Evolutionary conservation across 176 grass and related monocot genomes (phyloP).

Genomic region (Saccharum officinarum): DNA sequence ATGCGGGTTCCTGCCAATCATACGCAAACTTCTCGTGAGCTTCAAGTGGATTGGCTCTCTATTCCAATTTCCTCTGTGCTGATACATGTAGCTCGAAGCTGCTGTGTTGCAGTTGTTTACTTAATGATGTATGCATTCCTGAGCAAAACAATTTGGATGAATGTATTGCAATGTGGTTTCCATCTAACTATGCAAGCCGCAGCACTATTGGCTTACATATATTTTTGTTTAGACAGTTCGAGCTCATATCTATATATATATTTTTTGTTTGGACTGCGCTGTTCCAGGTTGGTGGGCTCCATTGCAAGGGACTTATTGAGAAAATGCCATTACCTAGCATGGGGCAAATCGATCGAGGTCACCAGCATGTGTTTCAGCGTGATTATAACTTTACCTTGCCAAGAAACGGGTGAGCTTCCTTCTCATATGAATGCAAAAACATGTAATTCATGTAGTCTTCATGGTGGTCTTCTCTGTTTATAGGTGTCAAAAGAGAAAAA

Average conservation of each 20-base stretch:
- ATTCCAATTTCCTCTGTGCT: slow-evolving; percentile 12
- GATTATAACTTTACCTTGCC: slow-evolving; percentile 63
- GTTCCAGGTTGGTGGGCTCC: slow-evolving; percentile 44
- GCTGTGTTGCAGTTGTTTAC: not conserved
- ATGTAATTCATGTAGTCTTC: not conserved
- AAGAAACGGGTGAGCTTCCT: slow-evolving; percentile 61
- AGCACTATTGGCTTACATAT: slow-evolving; percentile 20
- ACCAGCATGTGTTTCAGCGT: slow-evolving; percentile 38
- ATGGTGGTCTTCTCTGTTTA: not conserved
- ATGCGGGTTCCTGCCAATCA: not conserved
- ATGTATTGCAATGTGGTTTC: slow-evolving; percentile 8
- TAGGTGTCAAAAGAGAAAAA: not conserved
- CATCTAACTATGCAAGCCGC: not conserved
- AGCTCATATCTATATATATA: not conserved
- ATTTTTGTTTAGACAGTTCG: not conserved
- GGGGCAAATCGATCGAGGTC: slow-evolving; percentile 36
- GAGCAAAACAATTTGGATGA: slow-evolving; percentile 7
- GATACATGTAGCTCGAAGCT: slow-evolving; percentile 1
- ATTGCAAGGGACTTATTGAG: slow-evolving; percentile 32
- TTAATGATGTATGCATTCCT: slow-evolving; percentile 9
- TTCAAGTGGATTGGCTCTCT: not conserved
- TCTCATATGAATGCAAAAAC: slow-evolving; percentile 3
- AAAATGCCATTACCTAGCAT: slow-evolving; percentile 30
- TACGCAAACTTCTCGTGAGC: slow-evolving; percentile 13
- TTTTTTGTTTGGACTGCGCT: not conserved